Base-by-base conservation (phyloP, 192 early-diverging fungal species). In the Oehlia diaphana region DNA sequence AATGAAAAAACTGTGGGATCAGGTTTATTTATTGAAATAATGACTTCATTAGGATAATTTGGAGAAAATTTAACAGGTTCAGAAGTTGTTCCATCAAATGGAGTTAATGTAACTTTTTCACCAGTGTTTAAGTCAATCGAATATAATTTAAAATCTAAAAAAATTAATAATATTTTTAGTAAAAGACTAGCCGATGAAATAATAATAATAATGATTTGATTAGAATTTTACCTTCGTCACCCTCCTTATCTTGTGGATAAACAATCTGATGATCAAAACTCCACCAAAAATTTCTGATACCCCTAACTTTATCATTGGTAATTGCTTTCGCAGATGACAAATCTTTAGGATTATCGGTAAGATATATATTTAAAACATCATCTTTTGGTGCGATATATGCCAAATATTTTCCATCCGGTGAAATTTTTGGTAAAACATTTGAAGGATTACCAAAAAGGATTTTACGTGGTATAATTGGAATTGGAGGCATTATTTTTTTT, bases 351-450 rank as follows among this genome's bases (percentile, higher is more conserved):
- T 84, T 63, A 4, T 28, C 79, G 14, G 42, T n/a, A 47, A 84
- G 31, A 49, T 80, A 84, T 35, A 83, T 65, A 58, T 83, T 84
- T 49, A 84, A 77, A 2, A 83, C 69, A 63, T 71, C 69, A 28
- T 84, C 61, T 61, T 83, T 83, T 12, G 83, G 83, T 28, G 83
- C 83, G 39, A 84, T 69, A 74, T 70, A 84, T 42, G 72, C 82
- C 21, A 84, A 53, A 35, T 58, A 71, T 14, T 62, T 44, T 31
- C 83, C 83, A 16, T 76, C 47, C 37, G 72, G 78, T 28, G 79
- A 80, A 33, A 80, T 47, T 19, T 19, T 19, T 21, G 53, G 53
- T 21, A 19, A 58, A 0, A 7, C 6, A 2, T 21, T 58, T 58
- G 53, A 58, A 21, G 53, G 53, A 16, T 58, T 58, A 21, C 53